These are phyloP conservation scores for Penicillium rolfsii DNA, from an alignment of 2,329 filamentous ascomycete genomes.

Conservation along the genomic window DNA sequence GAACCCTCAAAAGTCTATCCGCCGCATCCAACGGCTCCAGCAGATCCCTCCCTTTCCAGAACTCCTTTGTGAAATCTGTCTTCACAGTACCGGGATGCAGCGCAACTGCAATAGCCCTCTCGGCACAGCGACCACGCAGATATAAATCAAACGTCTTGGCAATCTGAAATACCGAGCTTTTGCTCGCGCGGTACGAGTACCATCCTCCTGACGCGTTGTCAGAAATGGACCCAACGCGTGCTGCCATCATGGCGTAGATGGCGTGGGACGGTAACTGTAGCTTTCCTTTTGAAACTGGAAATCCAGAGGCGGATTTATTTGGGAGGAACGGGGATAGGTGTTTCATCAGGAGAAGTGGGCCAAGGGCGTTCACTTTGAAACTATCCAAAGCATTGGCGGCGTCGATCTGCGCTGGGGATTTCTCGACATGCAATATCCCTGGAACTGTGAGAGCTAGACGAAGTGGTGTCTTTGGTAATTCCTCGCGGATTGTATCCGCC, in stretches of 20 bases:
- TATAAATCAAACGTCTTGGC: conserved; percentile 73
- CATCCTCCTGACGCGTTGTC: conserved; percentile 77
- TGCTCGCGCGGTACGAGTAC: conserved; percentile 79
- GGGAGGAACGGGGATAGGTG: conserved; percentile 73
- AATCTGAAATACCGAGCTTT: conserved; percentile 72
- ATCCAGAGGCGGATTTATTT: conserved; percentile 53
- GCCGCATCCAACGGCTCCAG: conserved; percentile 70
- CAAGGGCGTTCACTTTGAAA: conserved; percentile 74
- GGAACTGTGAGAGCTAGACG: conserved; percentile 71
- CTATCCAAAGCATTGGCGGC: conserved; percentile 65
- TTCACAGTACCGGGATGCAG: conserved; percentile 82
- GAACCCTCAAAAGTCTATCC: conserved; percentile 64
- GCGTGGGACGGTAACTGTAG: conserved; percentile 57
- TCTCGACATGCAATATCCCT: conserved; percentile 74
- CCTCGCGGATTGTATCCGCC: conserved; percentile 57
- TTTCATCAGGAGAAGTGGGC: conserved; percentile 75
- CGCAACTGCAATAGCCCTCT: conserved; percentile 67
- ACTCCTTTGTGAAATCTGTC: conserved; percentile 72
- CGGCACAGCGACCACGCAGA: conserved; percentile 59
- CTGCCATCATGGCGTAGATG: conserved; percentile 74
- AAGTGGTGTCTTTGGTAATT: conserved; percentile 63
- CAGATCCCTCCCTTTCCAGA: conserved; percentile 71
- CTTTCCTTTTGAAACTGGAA: conserved; percentile 24
- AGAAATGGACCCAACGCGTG: conserved; percentile 72
- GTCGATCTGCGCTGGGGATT: conserved; percentile 67